Evolutionary conservation across 2,329 filamentous ascomycete genomes (phyloP).

Genomic region (Hypoxylon sp.): DNA sequence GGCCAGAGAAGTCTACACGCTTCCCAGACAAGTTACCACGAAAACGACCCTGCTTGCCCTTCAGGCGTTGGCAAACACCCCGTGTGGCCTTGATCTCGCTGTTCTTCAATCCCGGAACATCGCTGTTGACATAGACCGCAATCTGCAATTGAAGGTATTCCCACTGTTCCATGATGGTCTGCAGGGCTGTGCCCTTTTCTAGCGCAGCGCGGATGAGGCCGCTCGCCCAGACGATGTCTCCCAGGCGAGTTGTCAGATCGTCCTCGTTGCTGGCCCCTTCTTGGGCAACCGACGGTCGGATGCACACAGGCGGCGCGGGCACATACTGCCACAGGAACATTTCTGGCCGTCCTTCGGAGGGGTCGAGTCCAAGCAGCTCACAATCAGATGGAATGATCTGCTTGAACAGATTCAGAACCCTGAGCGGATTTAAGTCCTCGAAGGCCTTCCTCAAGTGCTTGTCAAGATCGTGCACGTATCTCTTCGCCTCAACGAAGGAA

Average conservation of each 20-base stretch:
- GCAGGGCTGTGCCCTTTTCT: slow-evolving; percentile 81
- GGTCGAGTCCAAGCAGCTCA: slow-evolving; percentile 88
- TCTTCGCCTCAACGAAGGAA: slow-evolving; percentile 82
- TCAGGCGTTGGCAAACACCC: slow-evolving; percentile 93
- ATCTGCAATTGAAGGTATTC: slow-evolving; percentile 95
- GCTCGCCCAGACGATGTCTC: slow-evolving; percentile 93
- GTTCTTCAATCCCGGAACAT: slow-evolving; percentile 90
- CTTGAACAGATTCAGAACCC: slow-evolving; percentile 90
- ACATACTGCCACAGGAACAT: slow-evolving; percentile 98
- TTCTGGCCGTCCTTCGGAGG: slow-evolving; percentile 85
- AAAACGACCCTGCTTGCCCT: slow-evolving; percentile 97
- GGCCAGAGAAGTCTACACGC: slow-evolving; percentile 96
- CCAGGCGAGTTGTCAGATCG: slow-evolving; percentile 95
- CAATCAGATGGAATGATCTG: slow-evolving; percentile 85
- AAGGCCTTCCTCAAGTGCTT: slow-evolving; percentile 91
- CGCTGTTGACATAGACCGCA: slow-evolving; percentile 97
- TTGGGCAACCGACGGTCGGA: slow-evolving; percentile 91
- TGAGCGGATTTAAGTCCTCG: slow-evolving; percentile 90
- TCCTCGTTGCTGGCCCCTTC: slow-evolving; percentile 95
- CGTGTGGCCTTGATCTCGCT: slow-evolving; percentile 87
- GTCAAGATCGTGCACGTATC: slow-evolving; percentile 81
- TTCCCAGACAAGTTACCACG: slow-evolving; percentile 97
- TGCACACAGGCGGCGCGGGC: slow-evolving; percentile 91
- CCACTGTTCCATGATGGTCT: slow-evolving; percentile 97
- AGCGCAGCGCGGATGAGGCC: slow-evolving; percentile 84